Evolutionary conservation across 2,329 filamentous ascomycete species (phyloP).

Genomic region (Aphanocladium album): DNA sequence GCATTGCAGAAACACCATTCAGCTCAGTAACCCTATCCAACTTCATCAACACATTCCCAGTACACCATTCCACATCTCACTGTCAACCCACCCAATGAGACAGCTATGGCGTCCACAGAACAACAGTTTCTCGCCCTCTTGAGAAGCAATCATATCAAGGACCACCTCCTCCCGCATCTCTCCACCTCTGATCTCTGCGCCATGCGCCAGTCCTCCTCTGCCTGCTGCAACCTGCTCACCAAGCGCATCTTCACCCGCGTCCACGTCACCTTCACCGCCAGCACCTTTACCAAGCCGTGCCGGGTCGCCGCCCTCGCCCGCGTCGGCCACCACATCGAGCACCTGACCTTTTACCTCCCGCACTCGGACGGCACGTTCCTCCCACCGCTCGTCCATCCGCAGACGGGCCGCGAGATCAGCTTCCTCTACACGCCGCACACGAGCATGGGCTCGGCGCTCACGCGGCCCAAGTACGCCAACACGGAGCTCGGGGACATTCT

Average conservation of each 20-base stretch:
- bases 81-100: conserved; percentile 39
- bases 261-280: conserved; percentile 65
- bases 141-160: conserved; percentile 46
- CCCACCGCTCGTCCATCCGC: conserved; percentile 75
- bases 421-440: conserved; percentile 80
- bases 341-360: conserved; percentile 70
- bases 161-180: conserved; percentile 45
- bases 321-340: conserved; percentile 74
- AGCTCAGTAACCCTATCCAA: background rate
- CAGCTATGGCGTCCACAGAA: conserved; percentile 46
- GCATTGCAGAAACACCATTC: background rate
- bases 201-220: conserved; percentile 62
- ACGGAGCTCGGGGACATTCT: conserved; percentile 74
- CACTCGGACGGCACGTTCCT: conserved; percentile 76
- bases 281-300: conserved; percentile 68
- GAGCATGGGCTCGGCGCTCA: conserved; percentile 55
- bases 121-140: conserved; percentile 51
- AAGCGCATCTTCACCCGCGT: conserved; percentile 64
- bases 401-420: conserved; percentile 69
- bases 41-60: background rate
- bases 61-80: background rate
- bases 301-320: conserved; percentile 69
- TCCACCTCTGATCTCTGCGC: conserved; percentile 49
- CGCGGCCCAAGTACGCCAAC: conserved; percentile 73
- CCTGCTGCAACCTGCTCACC: conserved; percentile 65